Conservation (phyloP, 2,329 filamentous ascomycete genomes). For the Claviceps digitariae region DNA sequence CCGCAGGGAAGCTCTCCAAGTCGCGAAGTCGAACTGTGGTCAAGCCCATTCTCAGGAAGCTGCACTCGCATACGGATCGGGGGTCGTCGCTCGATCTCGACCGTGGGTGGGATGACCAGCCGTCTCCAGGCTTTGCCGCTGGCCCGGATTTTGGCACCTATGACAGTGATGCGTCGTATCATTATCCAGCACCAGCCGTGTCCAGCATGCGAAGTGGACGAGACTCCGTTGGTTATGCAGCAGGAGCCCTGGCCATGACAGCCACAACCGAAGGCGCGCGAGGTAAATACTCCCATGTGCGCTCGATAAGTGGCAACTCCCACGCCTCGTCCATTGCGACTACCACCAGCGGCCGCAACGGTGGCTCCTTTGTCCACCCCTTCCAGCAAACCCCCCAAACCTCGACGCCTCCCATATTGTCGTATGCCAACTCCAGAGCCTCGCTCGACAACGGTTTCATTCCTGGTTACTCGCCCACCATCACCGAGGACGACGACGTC, state of each 20-base stretch:
- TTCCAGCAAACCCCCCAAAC: conserved; percentile 51
- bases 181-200: conserved; percentile 5
- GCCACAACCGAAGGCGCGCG: not conserved
- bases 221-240: conserved; percentile 32
- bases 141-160: conserved; percentile 13
- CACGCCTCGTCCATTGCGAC: conserved; percentile 40
- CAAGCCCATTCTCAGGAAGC: conserved; percentile 50
- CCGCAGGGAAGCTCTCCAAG: conserved; percentile 26
- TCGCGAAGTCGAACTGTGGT: conserved; percentile 33
- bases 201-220: conserved; percentile 7
- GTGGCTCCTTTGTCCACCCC: conserved; percentile 44
- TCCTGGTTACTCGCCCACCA: conserved; percentile 35
- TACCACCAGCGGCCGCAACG: conserved; percentile 34
- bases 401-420: conserved; percentile 42
- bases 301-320: conserved; percentile 45
- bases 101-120: conserved; percentile 44
- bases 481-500: conserved; percentile 38
- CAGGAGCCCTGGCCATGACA: not conserved
- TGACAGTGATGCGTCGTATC: conserved; percentile 13
- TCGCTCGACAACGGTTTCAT: conserved; percentile 30
- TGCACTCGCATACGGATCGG: conserved; percentile 38
- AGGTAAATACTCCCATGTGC: conserved; percentile 37
- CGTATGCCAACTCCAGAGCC: conserved; percentile 40
- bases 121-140: conserved; percentile 7
- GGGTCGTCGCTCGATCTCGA: conserved; percentile 46